Conservation (phyloP, 2,329 filamentous ascomycete species). For the Hymenoscyphus fructigenus region DNA sequence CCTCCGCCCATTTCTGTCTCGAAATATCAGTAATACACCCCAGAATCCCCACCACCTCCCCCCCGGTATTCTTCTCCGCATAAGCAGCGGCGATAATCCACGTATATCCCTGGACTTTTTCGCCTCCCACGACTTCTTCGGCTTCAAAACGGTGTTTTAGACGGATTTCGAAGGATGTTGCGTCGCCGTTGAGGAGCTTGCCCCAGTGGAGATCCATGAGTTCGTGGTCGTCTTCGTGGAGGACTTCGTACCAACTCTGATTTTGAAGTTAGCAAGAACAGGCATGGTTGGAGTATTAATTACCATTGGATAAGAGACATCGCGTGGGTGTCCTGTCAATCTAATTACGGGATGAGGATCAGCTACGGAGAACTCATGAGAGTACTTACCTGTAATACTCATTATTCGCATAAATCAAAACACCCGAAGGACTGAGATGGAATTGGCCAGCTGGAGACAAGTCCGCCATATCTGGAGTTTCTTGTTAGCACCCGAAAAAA, state of each 20-base stretch:
- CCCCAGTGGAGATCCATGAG: constrained; percentile 26
- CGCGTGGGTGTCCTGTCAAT: constrained; percentile 45
- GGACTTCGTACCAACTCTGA: constrained; percentile 23
- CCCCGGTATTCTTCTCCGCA: constrained; percentile 23
- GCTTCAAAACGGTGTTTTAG: constrained; percentile 43
- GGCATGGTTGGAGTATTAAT: too few species aligned
- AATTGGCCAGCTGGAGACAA: constrained; percentile 74
- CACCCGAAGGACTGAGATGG: constrained; percentile 63
- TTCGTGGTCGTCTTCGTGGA: constrained; percentile 23
- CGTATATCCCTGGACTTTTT: constrained; percentile 42
- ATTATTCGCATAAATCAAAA: constrained; percentile 70
- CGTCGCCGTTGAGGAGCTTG: constrained; percentile 23
- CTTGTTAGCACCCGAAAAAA: not conserved
- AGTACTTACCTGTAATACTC: constrained; percentile 55
- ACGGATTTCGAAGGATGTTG: constrained; percentile 27
- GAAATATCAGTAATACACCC: constrained; percentile 29
- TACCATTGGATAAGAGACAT: constrained; percentile 40
- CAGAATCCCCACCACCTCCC: constrained; percentile 20
- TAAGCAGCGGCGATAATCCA: constrained; percentile 30
- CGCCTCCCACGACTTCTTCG: constrained; percentile 52
- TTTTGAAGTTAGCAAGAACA: too few species aligned
- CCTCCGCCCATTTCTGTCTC: constrained; percentile 30
- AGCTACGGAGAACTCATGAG: not conserved
- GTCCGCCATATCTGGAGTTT: constrained; percentile 52
- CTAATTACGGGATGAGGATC: constrained; percentile 38